phyloP scores from a whole-genome alignment of 2,329 filamentous ascomycete species.

The Amesomyces nigricolor region DNA sequence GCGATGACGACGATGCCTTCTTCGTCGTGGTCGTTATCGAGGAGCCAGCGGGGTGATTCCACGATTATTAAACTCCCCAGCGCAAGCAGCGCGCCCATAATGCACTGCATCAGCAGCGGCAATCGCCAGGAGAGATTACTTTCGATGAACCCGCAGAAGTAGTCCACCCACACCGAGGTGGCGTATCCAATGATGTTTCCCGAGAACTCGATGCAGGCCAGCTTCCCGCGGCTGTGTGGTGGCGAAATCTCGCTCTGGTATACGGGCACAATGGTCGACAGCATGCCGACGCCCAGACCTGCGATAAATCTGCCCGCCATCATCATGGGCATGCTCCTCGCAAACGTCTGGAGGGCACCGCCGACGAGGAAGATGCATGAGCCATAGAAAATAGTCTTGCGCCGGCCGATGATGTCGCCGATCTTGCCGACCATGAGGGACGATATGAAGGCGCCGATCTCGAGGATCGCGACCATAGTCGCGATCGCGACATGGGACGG shows the following conservation, averaged over 20 bases:
- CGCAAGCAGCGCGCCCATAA: slow-evolving; percentile 85
- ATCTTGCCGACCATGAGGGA: slow-evolving; percentile 81
- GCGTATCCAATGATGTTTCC: slow-evolving; percentile 96
- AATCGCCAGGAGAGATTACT: slow-evolving; percentile 84
- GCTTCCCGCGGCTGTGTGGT: slow-evolving; percentile 88
- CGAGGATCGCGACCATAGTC: slow-evolving; percentile 96
- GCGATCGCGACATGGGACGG: slow-evolving; percentile 83
- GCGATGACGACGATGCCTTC: slow-evolving; percentile 98
- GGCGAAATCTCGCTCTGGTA: slow-evolving; percentile 96
- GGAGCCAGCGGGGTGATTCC: slow-evolving; percentile 95
- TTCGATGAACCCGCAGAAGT: slow-evolving; percentile 87
- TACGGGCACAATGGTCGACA: slow-evolving; percentile 87
- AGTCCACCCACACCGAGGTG: slow-evolving; percentile 97
- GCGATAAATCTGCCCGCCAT: slow-evolving; percentile 74
- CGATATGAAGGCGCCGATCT: slow-evolving; percentile 86
- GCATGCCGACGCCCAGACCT: slow-evolving; percentile 78
- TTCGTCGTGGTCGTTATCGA: slow-evolving; percentile 97
- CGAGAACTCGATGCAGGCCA: slow-evolving; percentile 96
- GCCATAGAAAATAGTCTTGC: slow-evolving; percentile 87
- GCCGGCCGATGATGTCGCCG: slow-evolving; percentile 84
- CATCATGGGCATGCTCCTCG: slow-evolving; percentile 87
- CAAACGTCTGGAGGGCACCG: slow-evolving; percentile 76
- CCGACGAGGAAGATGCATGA: slow-evolving; percentile 82
- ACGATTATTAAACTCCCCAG: slow-evolving; percentile 88
- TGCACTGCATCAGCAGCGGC: slow-evolving; percentile 83